Evolutionary conservation across 331 rosid genomes (phyloP).

Genomic region (Erythrophleum ivorense): DNA sequence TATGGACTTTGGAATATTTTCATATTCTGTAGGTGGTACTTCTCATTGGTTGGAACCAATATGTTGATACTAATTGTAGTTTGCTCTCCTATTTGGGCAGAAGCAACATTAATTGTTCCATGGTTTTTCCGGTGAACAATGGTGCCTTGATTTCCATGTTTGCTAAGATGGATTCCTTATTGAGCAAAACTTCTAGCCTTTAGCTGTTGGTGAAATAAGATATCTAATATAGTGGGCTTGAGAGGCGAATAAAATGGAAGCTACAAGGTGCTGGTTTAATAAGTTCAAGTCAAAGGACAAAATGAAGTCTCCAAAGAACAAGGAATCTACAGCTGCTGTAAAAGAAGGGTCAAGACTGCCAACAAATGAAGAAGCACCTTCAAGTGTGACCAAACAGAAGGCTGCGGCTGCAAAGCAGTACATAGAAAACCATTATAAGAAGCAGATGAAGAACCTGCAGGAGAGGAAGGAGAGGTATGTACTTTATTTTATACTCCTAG

Average conservation of each 20-base stretch:
- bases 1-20: slow-evolving; percentile 24
- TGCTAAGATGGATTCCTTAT: slow-evolving; percentile 41
- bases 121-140: slow-evolving; percentile 39
- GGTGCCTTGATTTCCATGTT: slow-evolving; percentile 37
- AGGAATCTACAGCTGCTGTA: slow-evolving; percentile 57
- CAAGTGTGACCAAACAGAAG: slow-evolving; percentile 89
- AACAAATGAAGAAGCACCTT: slow-evolving; percentile 75
- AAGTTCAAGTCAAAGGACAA: slow-evolving; percentile 79
- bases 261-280: slow-evolving; percentile 67
- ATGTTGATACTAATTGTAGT: slow-evolving; percentile 19
- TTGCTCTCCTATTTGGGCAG: slow-evolving; percentile 43
- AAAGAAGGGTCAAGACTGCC: slow-evolving; percentile 67
- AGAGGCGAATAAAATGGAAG: slow-evolving; percentile 61
- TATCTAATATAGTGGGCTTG: slow-evolving; percentile 25
- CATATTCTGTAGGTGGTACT: neutral
- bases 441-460: slow-evolving; percentile 93
- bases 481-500: slow-evolving; percentile 35
- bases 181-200: slow-evolving; percentile 35
- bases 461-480: slow-evolving; percentile 91
- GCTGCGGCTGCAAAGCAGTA: slow-evolving; percentile 97
- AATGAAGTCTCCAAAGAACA: slow-evolving; percentile 61
- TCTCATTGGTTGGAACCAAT: slow-evolving; percentile 10
- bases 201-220: slow-evolving; percentile 45
- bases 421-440: slow-evolving; percentile 96
- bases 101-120: slow-evolving; percentile 44